Conservation (phyloP, 1,139 yeast genomes). For the Yamadazyma triangularis region DNA sequence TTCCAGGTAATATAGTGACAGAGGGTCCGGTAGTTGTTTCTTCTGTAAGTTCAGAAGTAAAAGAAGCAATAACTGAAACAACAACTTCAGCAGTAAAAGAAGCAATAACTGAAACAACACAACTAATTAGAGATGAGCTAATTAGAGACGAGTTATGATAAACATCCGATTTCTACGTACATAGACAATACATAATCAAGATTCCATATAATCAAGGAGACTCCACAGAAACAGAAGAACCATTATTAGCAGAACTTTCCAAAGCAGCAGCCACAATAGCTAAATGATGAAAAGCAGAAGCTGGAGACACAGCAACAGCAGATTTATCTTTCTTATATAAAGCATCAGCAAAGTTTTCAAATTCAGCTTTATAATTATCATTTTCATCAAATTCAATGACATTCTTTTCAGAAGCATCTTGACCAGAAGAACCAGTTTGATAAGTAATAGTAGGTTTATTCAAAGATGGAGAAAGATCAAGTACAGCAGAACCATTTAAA, state of each 20-base stretch:
- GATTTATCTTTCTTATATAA: constrained; percentile 60
- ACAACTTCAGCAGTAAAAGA: neutral
- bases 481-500: constrained; percentile 64
- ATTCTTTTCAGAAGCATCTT: constrained; percentile 38
- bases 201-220: constrained; percentile 8
- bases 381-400: constrained; percentile 60
- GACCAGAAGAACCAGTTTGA: constrained; percentile 44
- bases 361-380: constrained; percentile 52
- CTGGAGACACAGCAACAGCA: constrained; percentile 57
- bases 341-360: constrained; percentile 69
- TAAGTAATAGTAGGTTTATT: constrained; percentile 41
- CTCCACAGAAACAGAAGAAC: constrained; percentile 53
- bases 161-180: no score
- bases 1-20: constrained; percentile 5
- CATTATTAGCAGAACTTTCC: constrained; percentile 60
- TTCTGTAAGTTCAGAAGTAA: constrained; percentile 1
- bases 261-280: constrained; percentile 84
- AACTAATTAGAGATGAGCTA: neutral
- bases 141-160: constrained; percentile 9
- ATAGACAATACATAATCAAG: no score
- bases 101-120: neutral
- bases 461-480: constrained; percentile 56
- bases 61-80: neutral
- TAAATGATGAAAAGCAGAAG: constrained; percentile 82
- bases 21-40: constrained; percentile 3